Percentiles rank a stretch among this genome's conserved stretches.
These are phyloP conservation scores for Fusarium verticillioides DNA, from an alignment of 2,329 filamentous ascomycete species.

Conservation along the genomic window DNA sequence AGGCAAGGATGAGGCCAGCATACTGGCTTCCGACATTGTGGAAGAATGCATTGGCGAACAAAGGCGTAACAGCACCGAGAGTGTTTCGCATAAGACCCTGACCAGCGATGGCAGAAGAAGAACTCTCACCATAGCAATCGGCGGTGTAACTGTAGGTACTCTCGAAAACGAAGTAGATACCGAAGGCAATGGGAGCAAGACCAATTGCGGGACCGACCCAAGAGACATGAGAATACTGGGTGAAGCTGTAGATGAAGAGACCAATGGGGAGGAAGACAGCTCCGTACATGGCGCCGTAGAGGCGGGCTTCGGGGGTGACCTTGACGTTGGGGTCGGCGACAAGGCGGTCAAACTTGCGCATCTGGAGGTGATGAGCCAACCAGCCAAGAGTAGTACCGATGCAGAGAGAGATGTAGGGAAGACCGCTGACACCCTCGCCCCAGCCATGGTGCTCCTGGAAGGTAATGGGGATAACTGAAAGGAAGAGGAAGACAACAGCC, in stretches of 20 bases:
- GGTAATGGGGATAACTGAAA: conserved; percentile 37
- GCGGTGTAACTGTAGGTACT: conserved; percentile 39
- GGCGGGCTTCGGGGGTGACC: conserved; percentile 37
- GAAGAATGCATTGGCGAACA: conserved; percentile 38
- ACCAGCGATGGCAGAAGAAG: conserved; percentile 35
- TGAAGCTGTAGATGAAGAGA: conserved; percentile 39
- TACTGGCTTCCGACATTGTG: conserved; percentile 38
- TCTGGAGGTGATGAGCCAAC: conserved; percentile 35
- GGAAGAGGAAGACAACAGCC: conserved; percentile 41
- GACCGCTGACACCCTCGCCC: conserved; percentile 31
- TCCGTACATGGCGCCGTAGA: conserved; percentile 39
- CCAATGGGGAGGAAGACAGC: conserved; percentile 38
- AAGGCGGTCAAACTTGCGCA: conserved; percentile 38
- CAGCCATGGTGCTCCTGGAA: conserved; percentile 37
- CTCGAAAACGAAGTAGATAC: conserved; percentile 39
- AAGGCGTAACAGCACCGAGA: conserved; percentile 33
- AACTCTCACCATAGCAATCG: conserved; percentile 37
- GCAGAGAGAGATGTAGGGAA: conserved; percentile 36
- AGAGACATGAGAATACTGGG: conserved; percentile 30
- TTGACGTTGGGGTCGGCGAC: conserved; percentile 30
- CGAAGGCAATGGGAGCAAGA: conserved; percentile 36
- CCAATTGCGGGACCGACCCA: conserved; percentile 34
- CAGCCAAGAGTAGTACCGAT: conserved; percentile 36
- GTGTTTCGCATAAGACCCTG: conserved; percentile 39
- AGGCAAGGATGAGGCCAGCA: conserved; percentile 33